Base-by-base conservation (phyloP, 345 rosid species). In the Excoecaria agallocha region DNA sequence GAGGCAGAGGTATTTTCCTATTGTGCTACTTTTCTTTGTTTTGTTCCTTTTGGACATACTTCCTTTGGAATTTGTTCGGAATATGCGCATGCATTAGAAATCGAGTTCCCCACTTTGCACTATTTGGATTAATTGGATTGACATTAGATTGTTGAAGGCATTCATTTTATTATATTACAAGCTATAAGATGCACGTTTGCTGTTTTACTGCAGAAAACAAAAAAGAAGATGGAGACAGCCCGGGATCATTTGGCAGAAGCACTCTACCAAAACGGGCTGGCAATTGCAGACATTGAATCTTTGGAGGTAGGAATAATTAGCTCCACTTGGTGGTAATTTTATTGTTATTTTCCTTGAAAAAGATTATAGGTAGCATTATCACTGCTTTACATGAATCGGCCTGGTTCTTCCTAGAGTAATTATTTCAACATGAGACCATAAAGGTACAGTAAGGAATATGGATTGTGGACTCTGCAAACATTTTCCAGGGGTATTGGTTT, bases 211-310 rank as follows among this genome's bases (percentile, higher is more conserved):
- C 55, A 88, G 97, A 88, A 81, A 77, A 71, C 70, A 16, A 93
- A 91, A 85, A 89, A 88, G 84, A 88, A 89, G 81, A 91, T 93
- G 97, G 98, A 90, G 84, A 82, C 85, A 69, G 81, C 85, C 41
- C 89, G 96, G 59, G 98, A 95, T 85, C 98, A 88, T 73, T 78
- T 95, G 68, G 88, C 90, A 25, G 98, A 89, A 63, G 96, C 98
- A 59, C 74, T 95, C 15, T 93, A 93, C 84, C 95, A 89, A 72
- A 95, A 95, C 84, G 99, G 98, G 46, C 76, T 93, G 62, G 94
- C 97, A 45, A 52, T 91, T 70, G 85, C 86, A 12, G 92, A 84
- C 74, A 77, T 93, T 55, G 97, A 93, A 75, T 76, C 81, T 56
- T 52, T 87, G 65, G 85, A 88, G 94, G 97, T 84, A 80, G 19